phyloP scores from a whole-genome alignment of 2,329 filamentous ascomycete species.

The Cladobotryum protrusum region DNA sequence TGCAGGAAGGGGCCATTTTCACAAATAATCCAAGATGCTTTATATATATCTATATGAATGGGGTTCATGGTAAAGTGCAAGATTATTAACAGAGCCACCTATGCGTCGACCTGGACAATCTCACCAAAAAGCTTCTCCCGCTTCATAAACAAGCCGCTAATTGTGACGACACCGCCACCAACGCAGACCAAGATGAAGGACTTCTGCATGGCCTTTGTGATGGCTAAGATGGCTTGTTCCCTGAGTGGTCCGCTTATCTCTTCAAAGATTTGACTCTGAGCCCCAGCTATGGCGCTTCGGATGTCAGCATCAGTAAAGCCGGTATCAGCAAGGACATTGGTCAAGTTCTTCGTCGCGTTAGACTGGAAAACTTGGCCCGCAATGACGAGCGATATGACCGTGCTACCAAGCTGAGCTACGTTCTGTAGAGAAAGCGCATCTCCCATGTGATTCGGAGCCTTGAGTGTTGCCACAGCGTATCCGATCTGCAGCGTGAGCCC shows the following conservation, averaged over 20 bases:
- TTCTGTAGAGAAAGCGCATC: conserved; percentile 19
- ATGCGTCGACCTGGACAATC: conserved; percentile 2
- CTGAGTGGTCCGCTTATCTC: conserved; percentile 4
- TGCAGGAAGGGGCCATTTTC: no score
- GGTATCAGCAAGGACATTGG: background rate
- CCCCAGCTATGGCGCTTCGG: conserved; percentile 9
- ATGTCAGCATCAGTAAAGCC: conserved; percentile 8
- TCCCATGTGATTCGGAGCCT: background rate
- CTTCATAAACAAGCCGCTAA: conserved; percentile 7
- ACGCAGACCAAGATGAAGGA: conserved; percentile 6
- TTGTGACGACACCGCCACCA: conserved; percentile 6
- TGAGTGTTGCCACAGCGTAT: conserved; percentile 22
- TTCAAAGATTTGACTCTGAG: conserved; percentile 10
- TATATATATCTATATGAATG: background rate
- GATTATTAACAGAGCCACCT: background rate
- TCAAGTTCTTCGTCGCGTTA: conserved; percentile 5
- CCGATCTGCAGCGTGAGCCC: conserved; percentile 18
- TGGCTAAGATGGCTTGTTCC: conserved; percentile 6
- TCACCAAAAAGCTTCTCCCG: conserved; percentile 12
- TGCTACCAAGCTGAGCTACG: conserved; percentile 18
- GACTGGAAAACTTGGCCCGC: conserved; percentile 29
- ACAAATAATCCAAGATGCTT: no score
- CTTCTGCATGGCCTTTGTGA: conserved; percentile 10
- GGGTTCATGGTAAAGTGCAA: background rate
- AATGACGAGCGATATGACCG: conserved; percentile 19